Conservation (phyloP, 805 yeast genomes). For the Hanseniaspora mollemarum region DNA sequence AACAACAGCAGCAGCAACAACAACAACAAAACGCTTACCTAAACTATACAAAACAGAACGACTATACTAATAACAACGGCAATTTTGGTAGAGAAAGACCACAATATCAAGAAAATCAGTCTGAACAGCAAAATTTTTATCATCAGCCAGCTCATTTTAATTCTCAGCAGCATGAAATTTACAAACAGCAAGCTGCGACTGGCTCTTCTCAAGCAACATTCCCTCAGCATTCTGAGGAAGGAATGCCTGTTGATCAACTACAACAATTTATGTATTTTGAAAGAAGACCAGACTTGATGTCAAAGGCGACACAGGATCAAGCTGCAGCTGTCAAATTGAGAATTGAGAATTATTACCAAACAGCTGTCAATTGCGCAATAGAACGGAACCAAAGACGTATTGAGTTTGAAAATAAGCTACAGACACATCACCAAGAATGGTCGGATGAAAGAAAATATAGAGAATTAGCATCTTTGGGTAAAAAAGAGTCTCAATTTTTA, state of each 20-base stretch:
- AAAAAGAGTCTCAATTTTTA: slow-evolving; percentile 76
- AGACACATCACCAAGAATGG: slow-evolving; percentile 47
- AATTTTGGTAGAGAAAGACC: slow-evolving; percentile 17
- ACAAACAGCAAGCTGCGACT: slow-evolving; percentile 22
- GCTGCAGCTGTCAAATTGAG: slow-evolving; percentile 75
- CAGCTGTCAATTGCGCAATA: slow-evolving; percentile 80
- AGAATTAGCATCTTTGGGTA: slow-evolving; percentile 71
- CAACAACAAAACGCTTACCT: slow-evolving; percentile 19
- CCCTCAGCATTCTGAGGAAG: slow-evolving; percentile 9
- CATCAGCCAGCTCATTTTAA: slow-evolving; percentile 14
- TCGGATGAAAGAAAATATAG: slow-evolving; percentile 79
- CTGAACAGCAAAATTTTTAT: slow-evolving; percentile 23
- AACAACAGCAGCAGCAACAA: slow-evolving; percentile 20
- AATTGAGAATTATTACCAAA: slow-evolving; percentile 73
- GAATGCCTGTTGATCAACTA: background rate
- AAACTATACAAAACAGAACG: slow-evolving; percentile 14
- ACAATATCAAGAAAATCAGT: slow-evolving; percentile 23
- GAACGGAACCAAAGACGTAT: slow-evolving; percentile 90
- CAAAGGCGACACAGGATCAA: slow-evolving; percentile 66
- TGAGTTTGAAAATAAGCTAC: slow-evolving; percentile 63
- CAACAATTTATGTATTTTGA: slow-evolving; percentile 47
- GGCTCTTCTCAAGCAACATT: slow-evolving; percentile 19
- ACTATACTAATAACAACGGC: slow-evolving; percentile 14
- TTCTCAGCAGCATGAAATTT: too few species aligned
- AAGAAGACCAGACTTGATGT: slow-evolving; percentile 67